These are phyloP conservation scores for Chenopodium quinoa DNA, from an alignment of 148 eudicot genomes.

Conservation along the genomic window DNA sequence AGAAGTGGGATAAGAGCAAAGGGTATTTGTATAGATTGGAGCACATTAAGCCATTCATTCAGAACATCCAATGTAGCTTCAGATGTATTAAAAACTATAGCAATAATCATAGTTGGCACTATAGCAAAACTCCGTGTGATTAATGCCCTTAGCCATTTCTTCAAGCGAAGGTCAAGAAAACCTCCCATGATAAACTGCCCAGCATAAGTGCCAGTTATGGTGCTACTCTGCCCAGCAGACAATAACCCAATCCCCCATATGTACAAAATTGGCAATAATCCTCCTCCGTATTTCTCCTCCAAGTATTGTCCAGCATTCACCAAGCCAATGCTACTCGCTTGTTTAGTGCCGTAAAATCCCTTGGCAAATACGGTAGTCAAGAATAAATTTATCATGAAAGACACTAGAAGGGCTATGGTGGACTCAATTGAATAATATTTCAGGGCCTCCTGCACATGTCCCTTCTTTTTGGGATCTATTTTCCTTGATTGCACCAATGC, in stretches of 20 bases:
- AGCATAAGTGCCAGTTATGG: constrained; percentile 88
- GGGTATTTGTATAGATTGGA: constrained; percentile 83
- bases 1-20: constrained; percentile 88
- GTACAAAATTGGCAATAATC: constrained; percentile 66
- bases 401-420: constrained; percentile 53
- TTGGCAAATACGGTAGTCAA: constrained; percentile 88
- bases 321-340: constrained; percentile 67
- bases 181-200: constrained; percentile 93
- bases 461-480: constrained; percentile 60
- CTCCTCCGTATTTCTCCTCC: constrained; percentile 73
- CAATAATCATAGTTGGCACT: constrained; percentile 78
- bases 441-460: constrained; percentile 75
- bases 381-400: constrained; percentile 70
- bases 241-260: constrained; percentile 95
- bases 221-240: constrained; percentile 92
- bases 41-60: constrained; percentile 91
- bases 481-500: constrained; percentile 86
- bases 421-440: constrained; percentile 82
- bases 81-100: constrained; percentile 61
- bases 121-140: constrained; percentile 90
- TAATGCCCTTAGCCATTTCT: constrained; percentile 75
- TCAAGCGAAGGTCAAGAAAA: constrained; percentile 66
- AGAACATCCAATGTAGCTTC: constrained; percentile 63
- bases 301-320: constrained; percentile 81
- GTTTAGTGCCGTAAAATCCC: constrained; percentile 61